Evolutionary conservation across 192 early-diverging fungal genomes (phyloP).

Genomic region (Coemansia aciculifera): DNA sequence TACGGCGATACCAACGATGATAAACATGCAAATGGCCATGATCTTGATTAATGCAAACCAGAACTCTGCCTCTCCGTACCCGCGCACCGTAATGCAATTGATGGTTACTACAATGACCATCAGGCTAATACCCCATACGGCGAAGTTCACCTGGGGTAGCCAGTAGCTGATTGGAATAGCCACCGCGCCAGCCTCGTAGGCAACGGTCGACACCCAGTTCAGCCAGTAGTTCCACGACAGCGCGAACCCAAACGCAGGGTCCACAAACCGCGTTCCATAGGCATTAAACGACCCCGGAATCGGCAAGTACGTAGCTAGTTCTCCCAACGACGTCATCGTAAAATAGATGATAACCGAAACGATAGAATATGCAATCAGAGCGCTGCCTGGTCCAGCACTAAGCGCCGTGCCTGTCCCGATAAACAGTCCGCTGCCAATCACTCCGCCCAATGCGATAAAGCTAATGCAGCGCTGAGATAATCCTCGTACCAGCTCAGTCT

Average conservation of each 20-base stretch:
- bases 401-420: slow-evolving; percentile 72
- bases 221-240: slow-evolving; percentile 68
- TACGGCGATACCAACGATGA: slow-evolving; percentile 70
- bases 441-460: slow-evolving; percentile 70
- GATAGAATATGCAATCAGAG: slow-evolving; percentile 66
- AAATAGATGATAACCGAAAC: slow-evolving; percentile 66
- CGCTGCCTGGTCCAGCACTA: slow-evolving; percentile 70
- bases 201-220: slow-evolving; percentile 62
- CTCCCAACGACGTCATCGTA: slow-evolving; percentile 72
- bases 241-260: slow-evolving; percentile 68
- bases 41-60: slow-evolving; percentile 79
- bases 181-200: slow-evolving; percentile 73
- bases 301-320: slow-evolving; percentile 76
- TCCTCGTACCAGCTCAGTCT: slow-evolving; percentile 10
- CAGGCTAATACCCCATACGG: slow-evolving; percentile 44
- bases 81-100: slow-evolving; percentile 65
- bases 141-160: slow-evolving; percentile 31
- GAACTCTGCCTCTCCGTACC: slow-evolving; percentile 84
- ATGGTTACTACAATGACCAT: slow-evolving; percentile 62
- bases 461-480: slow-evolving; percentile 53
- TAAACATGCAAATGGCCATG: slow-evolving; percentile 69
- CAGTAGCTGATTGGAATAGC: slow-evolving; percentile 74
- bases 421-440: slow-evolving; percentile 77
- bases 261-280: slow-evolving; percentile 71
- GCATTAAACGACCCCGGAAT: slow-evolving; percentile 75